Evolutionary conservation across 192 early-diverging fungal species (phyloP), one percentile per base, ranked within the genome.

Genomic region (Backusella tuberculispora): DNA sequence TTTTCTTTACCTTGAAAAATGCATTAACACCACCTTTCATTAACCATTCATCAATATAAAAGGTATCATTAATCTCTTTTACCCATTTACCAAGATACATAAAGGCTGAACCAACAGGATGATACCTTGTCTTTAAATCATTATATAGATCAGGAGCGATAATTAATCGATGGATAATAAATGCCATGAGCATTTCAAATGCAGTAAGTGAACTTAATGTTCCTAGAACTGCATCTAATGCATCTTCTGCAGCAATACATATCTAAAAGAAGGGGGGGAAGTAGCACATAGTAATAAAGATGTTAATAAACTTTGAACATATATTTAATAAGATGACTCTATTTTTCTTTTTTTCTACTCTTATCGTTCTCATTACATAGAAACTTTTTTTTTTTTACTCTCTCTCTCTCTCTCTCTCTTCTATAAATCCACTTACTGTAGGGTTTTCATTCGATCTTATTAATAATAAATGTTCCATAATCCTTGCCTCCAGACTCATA

Each of bases 31-130:
- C 81, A 46, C 78, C 81, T 44, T 68, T 41, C 21, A 63, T 43
- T 43, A 83, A 53, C 71, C 75, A 69, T 71, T 76, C 74, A 17
- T 79, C 78, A 24, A 79, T 66, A 42, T 60, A 70, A 15, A 72
- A 47, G 4, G 73, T 72, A 56, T 75, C 56, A 53, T 74, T 76
- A 4, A 76, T 45, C 21, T 72, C 53, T 17, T 73, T 43, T 34
- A 83, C 74, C 40, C 69, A 65, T 64, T 79, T 79, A 6, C 71
- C 48, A 45, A 83, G 56, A 29, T 76, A 79, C 38, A 50, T 65
- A 74, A 79, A 83, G 17, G 77, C 81, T 15, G 81, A 76, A 1
- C 71, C 74, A 29, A 78, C 71, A 13, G 81, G 81, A 37, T 76
- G 64, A 29, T 79, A 73, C 10, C 75, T 53, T 41, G 53, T 19